Base-by-base conservation (phyloP, 805 yeast species). In the Kuraishia piskuri region DNA sequence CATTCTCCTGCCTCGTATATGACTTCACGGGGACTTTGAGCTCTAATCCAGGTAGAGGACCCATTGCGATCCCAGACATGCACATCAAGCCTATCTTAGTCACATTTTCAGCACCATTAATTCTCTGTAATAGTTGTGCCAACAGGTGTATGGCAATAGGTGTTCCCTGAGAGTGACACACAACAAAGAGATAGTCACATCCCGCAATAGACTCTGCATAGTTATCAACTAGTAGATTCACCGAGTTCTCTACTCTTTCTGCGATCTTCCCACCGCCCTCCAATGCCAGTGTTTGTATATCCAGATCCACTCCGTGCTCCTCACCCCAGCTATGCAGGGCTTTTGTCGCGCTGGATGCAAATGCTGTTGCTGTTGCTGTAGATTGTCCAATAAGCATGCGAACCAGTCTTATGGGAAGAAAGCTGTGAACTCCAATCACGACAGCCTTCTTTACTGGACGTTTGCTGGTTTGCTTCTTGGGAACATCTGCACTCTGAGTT, bases 361-460 rank as follows among this genome's bases (percentile, higher is more conserved):
- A 88, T 60, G 83, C 81, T 23, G 81, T 71, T 0, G 98, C 89
- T 0, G 96, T 88, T 0, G 97, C 97, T 8, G 96, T 91, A 1
- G 97, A 94, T 55, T 91, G 90, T 1, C 98, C 98, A 50, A 92
- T 81, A 8, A 92, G 65, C 0, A 92, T 87, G 53, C 96, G 73
- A 4, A 91, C 77, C 76, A 90, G 83, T 56, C 81, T 82, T 2
- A 90, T 84, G 0, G 99, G 99, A 66, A 91, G 88, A 66, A 90
- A 92, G 0, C 97, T 97, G 69, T 92, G 99, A 1, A 94, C 88
- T 0, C 97, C 97, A 51, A 92, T 81, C n/a, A 94, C 84, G 19
- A 94, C 77, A 0, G 86, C 88, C 57, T 2, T 68, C 66, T 3
- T 58, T 36, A 23, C 24, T 51, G 6, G 64, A 55, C 45, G 36